Percentiles rank a stretch among this genome's conserved stretches.
phyloP scores from a whole-genome alignment of 2,329 filamentous ascomycete genomes.

The Epichloe sylvatica region DNA sequence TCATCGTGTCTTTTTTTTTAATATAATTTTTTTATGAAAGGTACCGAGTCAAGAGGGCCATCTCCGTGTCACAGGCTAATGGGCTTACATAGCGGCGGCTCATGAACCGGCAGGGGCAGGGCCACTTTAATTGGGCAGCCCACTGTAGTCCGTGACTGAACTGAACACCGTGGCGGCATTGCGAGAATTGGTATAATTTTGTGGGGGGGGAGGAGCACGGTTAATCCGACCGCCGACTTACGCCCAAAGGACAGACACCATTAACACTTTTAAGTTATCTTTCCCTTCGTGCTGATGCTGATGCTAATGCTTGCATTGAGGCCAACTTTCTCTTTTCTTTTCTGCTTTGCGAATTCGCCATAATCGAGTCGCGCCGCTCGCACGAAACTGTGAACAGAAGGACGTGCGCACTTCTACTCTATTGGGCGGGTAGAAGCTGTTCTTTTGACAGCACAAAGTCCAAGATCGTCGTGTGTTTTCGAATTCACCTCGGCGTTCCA shows the following conservation, averaged over 20 bases:
- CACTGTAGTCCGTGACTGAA: background rate
- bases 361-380: background rate
- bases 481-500: background rate
- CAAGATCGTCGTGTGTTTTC: constrained; percentile 1
- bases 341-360: background rate
- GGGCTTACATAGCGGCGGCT: no score
- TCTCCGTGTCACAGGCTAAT: no score
- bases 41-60: no score
- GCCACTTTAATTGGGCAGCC: no score
- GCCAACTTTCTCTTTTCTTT: background rate
- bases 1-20: no score
- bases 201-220: constrained; percentile 10
- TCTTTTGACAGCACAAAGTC: background rate
- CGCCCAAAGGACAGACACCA: constrained; percentile 4
- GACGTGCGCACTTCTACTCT: background rate
- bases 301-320: background rate
- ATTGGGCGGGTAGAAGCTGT: background rate
- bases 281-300: background rate
- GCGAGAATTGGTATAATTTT: background rate
- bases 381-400: background rate
- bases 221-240: constrained; percentile 21
- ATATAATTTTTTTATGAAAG: no score
- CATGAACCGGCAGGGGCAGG: no score
- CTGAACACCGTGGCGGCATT: constrained; percentile 11
- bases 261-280: background rate